Percentiles rank a stretch among this genome's conserved stretches.
Evolutionary conservation across 2,329 filamentous ascomycete genomes (phyloP).

Genomic region (Xylogone sp.): DNA sequence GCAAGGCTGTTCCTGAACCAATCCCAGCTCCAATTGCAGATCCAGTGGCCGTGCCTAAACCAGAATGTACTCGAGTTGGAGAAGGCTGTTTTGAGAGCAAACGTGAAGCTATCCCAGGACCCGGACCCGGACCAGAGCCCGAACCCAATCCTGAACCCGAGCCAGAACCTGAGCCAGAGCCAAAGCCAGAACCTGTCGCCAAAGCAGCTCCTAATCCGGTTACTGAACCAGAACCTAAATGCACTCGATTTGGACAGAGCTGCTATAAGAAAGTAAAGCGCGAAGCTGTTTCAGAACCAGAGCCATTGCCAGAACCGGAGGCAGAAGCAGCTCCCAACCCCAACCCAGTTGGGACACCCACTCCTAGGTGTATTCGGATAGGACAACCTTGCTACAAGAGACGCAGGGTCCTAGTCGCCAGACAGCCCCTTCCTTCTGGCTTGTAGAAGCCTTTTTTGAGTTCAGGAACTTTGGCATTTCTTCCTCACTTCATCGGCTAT

Average conservation of each 20-base stretch:
- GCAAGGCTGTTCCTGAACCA: slow-evolving; percentile 13
- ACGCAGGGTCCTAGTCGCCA: slow-evolving; percentile 28
- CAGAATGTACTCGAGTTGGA: slow-evolving; percentile 22
- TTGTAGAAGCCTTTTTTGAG: neutral
- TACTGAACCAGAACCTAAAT: slow-evolving; percentile 12
- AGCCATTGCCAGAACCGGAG: slow-evolving; percentile 2
- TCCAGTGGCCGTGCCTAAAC: slow-evolving; percentile 7
- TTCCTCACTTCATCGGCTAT: slow-evolving; percentile 1
- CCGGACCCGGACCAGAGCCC: no score
- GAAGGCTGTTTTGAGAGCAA: slow-evolving; percentile 21
- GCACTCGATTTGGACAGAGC: slow-evolving; percentile 23
- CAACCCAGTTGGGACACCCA: slow-evolving; percentile 11
- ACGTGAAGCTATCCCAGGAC: no score
- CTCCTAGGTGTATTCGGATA: slow-evolving; percentile 19
- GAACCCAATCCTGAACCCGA: no score
- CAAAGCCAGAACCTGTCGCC: no score
- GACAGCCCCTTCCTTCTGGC: slow-evolving; percentile 19
- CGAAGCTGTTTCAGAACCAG: slow-evolving; percentile 13
- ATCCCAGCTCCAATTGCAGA: slow-evolving; percentile 9
- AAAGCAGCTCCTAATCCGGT: slow-evolving; percentile 8
- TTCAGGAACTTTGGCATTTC: slow-evolving; percentile 1
- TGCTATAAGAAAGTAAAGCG: slow-evolving; percentile 9
- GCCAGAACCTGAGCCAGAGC: no score
- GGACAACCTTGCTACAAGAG: slow-evolving; percentile 23
- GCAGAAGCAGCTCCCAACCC: neutral